These are phyloP conservation scores for Apiospora hydei DNA, from an alignment of 2,329 filamentous ascomycete species.

Conservation along the genomic window DNA sequence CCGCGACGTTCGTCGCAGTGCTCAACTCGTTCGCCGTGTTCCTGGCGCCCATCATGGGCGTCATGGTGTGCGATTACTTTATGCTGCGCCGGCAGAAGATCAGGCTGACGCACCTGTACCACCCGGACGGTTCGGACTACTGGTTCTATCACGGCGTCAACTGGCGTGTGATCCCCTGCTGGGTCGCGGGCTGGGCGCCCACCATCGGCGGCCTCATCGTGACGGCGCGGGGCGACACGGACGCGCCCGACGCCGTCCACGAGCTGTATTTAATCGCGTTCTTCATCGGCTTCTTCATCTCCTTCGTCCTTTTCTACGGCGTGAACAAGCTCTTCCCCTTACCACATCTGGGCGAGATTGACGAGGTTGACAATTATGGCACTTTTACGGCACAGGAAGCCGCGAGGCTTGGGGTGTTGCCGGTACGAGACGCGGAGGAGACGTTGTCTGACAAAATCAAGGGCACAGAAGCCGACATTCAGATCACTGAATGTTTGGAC, in stretches of 20 bases:
- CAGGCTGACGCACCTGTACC: constrained; percentile 43
- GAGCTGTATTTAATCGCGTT: constrained; percentile 31
- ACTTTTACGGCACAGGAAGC: constrained; percentile 29
- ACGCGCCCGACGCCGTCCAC: constrained; percentile 26
- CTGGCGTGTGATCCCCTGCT: constrained; percentile 47
- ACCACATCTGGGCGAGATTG: constrained; percentile 23
- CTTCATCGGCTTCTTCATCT: constrained; percentile 30
- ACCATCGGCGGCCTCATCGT: constrained; percentile 49
- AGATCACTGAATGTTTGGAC: neutral
- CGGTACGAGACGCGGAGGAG: constrained; percentile 25
- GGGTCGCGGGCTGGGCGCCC: constrained; percentile 52
- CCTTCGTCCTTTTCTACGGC: constrained; percentile 28
- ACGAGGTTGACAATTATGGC: constrained; percentile 26
- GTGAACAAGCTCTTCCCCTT: constrained; percentile 26
- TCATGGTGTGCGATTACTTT: constrained; percentile 45
- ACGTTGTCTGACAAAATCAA: neutral
- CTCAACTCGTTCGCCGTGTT: constrained; percentile 48
- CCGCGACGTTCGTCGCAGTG: constrained; percentile 37
- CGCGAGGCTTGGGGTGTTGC: constrained; percentile 25
- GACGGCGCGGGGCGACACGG: constrained; percentile 41
- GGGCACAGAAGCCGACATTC: neutral
- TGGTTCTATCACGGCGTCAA: constrained; percentile 51
- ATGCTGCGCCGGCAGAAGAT: constrained; percentile 41
- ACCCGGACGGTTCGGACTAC: constrained; percentile 44
- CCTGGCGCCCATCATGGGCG: constrained; percentile 43